Base-by-base conservation (phyloP, 163 green algal species). In the Botryococcus braunii region DNA sequence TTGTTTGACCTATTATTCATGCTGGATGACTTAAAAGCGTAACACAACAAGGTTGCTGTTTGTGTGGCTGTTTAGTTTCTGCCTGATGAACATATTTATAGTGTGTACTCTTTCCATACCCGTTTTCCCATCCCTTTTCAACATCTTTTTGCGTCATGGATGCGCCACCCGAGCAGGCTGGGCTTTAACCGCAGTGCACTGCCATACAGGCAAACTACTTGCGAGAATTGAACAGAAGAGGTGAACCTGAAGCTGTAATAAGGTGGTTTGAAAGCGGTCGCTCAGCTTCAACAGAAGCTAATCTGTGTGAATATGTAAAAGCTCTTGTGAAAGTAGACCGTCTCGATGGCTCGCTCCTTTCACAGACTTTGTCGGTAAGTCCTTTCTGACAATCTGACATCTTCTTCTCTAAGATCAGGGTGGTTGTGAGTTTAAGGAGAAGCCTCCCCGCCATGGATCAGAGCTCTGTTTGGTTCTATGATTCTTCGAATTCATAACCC, bases 301-400 rank as follows among this genome's bases (percentile, higher is more conserved):
- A 77, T 5, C 75, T 97, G 38, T 81, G 75, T 17, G 89, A 97
- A 69, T 97, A 97, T 62, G 83, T 97, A 6, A 88, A 85, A 25
- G 91, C 91, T 0, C 81, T 97, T n/a, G 84, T 88, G 9, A 78
- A 82, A 13, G 70, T 90, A 17, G 84, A 95, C 67, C 71, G 81
- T 11, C 77, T 97, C 17, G 89, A 95, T 75, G 83, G 75, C 39
- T 81, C 69, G 37, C 62, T 77, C 0, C 66, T 96, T 32, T 52
- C 86, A 38, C 73, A 73, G 25, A 86, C 75, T 23, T 66, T 95
- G 57, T 75, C 87, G 68, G 74, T 81, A 46, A 4, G 59, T 23
- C 55, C 43, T 39, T 59, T 46, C 23, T 43, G 5, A 47, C 9
- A 43, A 40, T 4, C 6, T 67, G 11, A 43, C 23, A 7, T 31